These are phyloP conservation scores for Pythium brassicae DNA, from an alignment of 352 stramenopile genomes.

Conservation along the genomic window DNA sequence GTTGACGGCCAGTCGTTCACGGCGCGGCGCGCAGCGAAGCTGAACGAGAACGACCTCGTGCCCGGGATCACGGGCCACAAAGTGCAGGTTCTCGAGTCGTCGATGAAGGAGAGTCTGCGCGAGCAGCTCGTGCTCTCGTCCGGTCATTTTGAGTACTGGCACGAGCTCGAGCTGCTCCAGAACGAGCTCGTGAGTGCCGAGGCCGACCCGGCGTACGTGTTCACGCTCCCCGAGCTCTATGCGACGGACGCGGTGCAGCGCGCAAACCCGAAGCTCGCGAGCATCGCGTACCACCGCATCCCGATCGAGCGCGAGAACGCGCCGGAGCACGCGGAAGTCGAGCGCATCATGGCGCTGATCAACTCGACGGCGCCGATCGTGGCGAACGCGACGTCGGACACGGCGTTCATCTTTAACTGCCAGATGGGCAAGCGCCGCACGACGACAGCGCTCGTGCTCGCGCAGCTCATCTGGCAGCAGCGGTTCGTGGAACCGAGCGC, in stretches of 20 bases:
- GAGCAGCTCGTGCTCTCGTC: slow-evolving; percentile 46
- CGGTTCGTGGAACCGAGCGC: slow-evolving; percentile 16
- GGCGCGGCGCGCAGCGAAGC: slow-evolving; percentile 57
- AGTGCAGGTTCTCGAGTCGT: slow-evolving; percentile 74
- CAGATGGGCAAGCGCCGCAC: slow-evolving; percentile 85
- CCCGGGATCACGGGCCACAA: slow-evolving; percentile 79
- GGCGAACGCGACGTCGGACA: slow-evolving; percentile 23
- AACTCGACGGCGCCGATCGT: slow-evolving; percentile 20
- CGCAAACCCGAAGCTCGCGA: slow-evolving; percentile 32
- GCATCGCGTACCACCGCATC: slow-evolving; percentile 61
- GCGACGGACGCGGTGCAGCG: slow-evolving; percentile 32
- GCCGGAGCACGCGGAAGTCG: slow-evolving; percentile 68
- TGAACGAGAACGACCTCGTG: slow-evolving; percentile 84
- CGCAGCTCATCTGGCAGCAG: slow-evolving; percentile 59
- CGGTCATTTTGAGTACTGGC: slow-evolving; percentile 78
- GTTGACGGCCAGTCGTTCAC: slow-evolving; percentile 73
- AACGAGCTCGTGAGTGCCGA: slow-evolving; percentile 49
- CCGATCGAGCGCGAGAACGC: slow-evolving; percentile 82
- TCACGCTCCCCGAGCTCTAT: slow-evolving; percentile 71
- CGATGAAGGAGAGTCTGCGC: slow-evolving; percentile 75
- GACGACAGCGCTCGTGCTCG: slow-evolving; percentile 72
- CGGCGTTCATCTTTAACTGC: slow-evolving; percentile 86
- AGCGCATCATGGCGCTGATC: slow-evolving; percentile 63
- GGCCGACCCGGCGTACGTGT: slow-evolving; percentile 39
- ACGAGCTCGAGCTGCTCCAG: slow-evolving; percentile 56